Evolutionary conservation across 352 stramenopile species (phyloP), one percentile per base, ranked within the genome.

Genomic region (Phytophthora sp.): DNA sequence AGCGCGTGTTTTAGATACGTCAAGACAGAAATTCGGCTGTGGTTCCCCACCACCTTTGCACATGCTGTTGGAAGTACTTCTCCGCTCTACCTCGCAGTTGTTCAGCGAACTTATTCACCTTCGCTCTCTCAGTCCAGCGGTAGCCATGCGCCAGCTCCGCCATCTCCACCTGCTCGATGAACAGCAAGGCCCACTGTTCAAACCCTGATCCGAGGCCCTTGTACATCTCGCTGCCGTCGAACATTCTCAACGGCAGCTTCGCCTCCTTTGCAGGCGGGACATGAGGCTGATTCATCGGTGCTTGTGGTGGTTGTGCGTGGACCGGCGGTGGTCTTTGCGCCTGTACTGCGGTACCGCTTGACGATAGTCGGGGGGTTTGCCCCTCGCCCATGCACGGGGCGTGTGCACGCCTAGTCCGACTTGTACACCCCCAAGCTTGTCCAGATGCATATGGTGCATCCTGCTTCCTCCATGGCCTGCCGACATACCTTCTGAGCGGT

Each of bases 131-230:
- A 2, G 23, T 18, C 24, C 35, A 58, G 11, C 12, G 3, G 18
- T 47, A 58, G 0, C 15, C 36, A 4, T 36, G 29, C 2, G 35
- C 51, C 15, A 18, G 20, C 13, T 49, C 51, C 12, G 20, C 36
- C 41, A 54, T 62, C n/a, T 54, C 29, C 11, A 47, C 30, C 15
- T 62, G 29, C 9, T 46, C 44, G 8, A 54, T 47, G 16, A 42
- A 47, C 41, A 62, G 18, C n/a, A 62, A 21, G 13, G 12, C 20
- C 27, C 27, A 41, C 20, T 39, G 29, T 42, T 62, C 42, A 7
- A 62, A 62, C 4, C 54, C 12, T 23, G 31, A n/a, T 7, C 16
- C 39, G 13, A 62, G 23, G 3, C 39, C 20, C 41, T 62, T 62
- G 41, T 46, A 38, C 13, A 36, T 50, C 38, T 62, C 21, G 4